phyloP scores from a whole-genome alignment of 2,329 filamentous ascomycete species.

The Neoascochyta sp. region DNA sequence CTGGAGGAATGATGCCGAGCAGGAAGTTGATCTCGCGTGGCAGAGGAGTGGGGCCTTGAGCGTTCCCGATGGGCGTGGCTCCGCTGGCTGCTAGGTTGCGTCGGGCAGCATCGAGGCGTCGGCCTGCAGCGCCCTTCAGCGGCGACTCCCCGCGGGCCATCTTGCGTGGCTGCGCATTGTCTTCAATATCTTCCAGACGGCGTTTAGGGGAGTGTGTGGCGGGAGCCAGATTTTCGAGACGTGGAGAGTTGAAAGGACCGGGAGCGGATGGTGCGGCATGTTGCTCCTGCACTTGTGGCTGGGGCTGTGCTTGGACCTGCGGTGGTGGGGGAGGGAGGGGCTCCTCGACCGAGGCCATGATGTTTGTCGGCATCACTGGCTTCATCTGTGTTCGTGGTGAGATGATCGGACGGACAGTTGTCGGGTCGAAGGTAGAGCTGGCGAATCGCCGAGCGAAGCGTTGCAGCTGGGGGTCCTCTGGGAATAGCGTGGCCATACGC shows the following conservation, averaged over 20 bases:
- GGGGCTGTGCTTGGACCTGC: slow-evolving; percentile 16
- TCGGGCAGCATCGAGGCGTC: slow-evolving; percentile 74
- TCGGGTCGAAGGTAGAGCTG: slow-evolving; percentile 68
- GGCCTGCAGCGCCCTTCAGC: slow-evolving; percentile 82
- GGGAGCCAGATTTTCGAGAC: slow-evolving; percentile 19
- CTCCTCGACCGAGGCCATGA: slow-evolving; percentile 32
- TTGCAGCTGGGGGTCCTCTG: slow-evolving; percentile 72
- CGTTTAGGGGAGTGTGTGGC: slow-evolving; percentile 46
- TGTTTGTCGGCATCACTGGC: slow-evolving; percentile 33
- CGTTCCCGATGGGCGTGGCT: slow-evolving; percentile 23
- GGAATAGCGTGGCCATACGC: slow-evolving; percentile 91
- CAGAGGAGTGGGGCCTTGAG: slow-evolving; percentile 57
- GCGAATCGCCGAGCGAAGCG: slow-evolving; percentile 76
- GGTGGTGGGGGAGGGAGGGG: slow-evolving; percentile 12
- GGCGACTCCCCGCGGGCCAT: slow-evolving; percentile 86
- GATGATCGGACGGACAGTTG: slow-evolving; percentile 74
- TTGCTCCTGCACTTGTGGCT: slow-evolving; percentile 17
- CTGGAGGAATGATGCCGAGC: slow-evolving; percentile 70
- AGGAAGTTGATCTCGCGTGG: slow-evolving; percentile 58
- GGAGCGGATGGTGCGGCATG: slow-evolving; percentile 25
- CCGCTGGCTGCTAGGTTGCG: slow-evolving; percentile 39
- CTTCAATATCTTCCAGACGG: slow-evolving; percentile 59
- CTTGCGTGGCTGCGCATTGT: slow-evolving; percentile 77
- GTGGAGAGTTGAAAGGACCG: slow-evolving; percentile 27
- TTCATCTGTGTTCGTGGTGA: slow-evolving; percentile 75